These are phyloP conservation scores for Saposhnikovia divaricata DNA, from an alignment of 129 eudicot species.

Conservation along the genomic window DNA sequence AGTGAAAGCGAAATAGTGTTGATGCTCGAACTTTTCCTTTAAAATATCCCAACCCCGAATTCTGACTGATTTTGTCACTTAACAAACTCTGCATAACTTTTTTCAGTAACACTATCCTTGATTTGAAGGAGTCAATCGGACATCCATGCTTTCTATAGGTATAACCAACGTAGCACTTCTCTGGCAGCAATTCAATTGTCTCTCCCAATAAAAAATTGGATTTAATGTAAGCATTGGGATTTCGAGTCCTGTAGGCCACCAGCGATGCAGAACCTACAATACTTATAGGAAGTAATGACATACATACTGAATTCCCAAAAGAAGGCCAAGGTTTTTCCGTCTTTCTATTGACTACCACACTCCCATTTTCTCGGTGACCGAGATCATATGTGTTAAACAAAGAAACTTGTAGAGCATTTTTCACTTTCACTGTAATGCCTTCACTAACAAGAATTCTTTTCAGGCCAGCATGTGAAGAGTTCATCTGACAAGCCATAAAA, in stretches of 20 bases:
- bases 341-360: conserved; percentile 15
- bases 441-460: conserved; percentile 56
- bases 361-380: conserved; percentile 23
- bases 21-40: conserved; percentile 46
- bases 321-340: conserved; percentile 21
- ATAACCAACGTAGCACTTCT: conserved; percentile 44
- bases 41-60: conserved; percentile 22
- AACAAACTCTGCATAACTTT: conserved; percentile 35
- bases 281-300: conserved; percentile 38
- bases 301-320: conserved; percentile 33
- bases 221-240: conserved; percentile 33
- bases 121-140: conserved; percentile 36
- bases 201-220: conserved; percentile 24
- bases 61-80: conserved; percentile 17
- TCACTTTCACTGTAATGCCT: conserved; percentile 62
- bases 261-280: conserved; percentile 58
- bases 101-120: conserved; percentile 39
- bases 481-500: conserved; percentile 30
- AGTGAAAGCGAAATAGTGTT: conserved; percentile 52
- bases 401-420: conserved; percentile 52
- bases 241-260: conserved; percentile 51
- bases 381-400: conserved; percentile 31
- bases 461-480: conserved; percentile 50
- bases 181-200: conserved; percentile 55
- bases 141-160: conserved; percentile 21